Base-by-base conservation (phyloP, 2,329 filamentous ascomycete genomes). In the Aspergillus amoenus region DNA sequence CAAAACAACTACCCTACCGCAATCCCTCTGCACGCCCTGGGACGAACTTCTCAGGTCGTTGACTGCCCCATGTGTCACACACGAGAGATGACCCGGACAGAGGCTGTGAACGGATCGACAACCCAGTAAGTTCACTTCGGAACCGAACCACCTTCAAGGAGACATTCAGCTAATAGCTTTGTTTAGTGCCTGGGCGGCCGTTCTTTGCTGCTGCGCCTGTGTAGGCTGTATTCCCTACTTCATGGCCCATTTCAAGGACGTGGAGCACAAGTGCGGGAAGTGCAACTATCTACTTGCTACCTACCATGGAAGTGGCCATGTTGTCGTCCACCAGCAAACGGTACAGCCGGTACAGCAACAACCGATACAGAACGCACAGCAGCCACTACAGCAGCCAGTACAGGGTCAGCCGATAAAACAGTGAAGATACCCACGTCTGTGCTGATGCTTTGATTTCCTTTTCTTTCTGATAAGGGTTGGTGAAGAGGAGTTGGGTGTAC, bases 141-240 rank as follows among this genome's bases (percentile, higher is more conserved):
- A 30, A 30, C 3, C 27, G 21, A 21, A 11, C 3, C 9, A 4
- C 3, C 9, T 37, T 37, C 34, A 37, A 15, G 34, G 5, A 37
- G 5, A 6, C 34, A 37, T 37, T 37, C 13, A n/a, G n/a, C 37
- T 43, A 43, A 3, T 2, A 30, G 21, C 15, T 32, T 6, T 11
- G 11, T n/a, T 34, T 45, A 9, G 79, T 69, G 75, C 70, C 1
- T 81, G 78, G 79, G 79, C 76, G 9, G 67, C 73, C 4, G 63
- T 75, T 22, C 64, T 80, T 47, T 82, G 79, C 69, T 73, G 69
- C 56, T 67, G 74, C 52, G 65, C 66, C 58, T 78, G 76, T 59
- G 62, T 81, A 4, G 77, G 79, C 12, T 82, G 79, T 61, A 74
- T 82, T 45, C 79, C 80, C 0, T 82, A 82, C 60, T 40, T 80